These are phyloP conservation scores for Agastache rugosa DNA, from an alignment of 257 asterid genomes.

Conservation along the genomic window DNA sequence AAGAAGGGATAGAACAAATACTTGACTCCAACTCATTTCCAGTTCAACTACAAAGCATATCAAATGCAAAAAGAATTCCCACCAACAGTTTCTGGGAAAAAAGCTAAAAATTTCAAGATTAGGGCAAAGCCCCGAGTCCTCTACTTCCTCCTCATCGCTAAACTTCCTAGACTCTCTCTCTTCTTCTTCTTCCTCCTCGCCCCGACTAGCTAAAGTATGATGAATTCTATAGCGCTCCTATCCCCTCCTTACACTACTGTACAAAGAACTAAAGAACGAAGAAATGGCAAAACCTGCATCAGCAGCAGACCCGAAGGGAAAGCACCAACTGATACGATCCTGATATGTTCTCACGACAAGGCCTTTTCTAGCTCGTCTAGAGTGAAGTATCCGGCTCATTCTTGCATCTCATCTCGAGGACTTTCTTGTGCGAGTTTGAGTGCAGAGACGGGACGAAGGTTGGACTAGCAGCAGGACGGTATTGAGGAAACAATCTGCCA, in stretches of 20 bases:
- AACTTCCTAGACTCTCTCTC: constrained; percentile 35
- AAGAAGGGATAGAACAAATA: neutral
- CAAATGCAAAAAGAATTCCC: constrained; percentile 51
- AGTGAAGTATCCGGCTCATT: constrained; percentile 20
- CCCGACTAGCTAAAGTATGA: constrained; percentile 32
- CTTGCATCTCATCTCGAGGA: constrained; percentile 58
- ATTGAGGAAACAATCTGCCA: constrained; percentile 62
- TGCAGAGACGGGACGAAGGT: constrained; percentile 61
- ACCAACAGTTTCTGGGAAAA: constrained; percentile 6
- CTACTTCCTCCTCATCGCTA: constrained; percentile 26
- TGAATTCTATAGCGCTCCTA: constrained; percentile 32
- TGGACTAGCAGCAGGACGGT: constrained; percentile 70
- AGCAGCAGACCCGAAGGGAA: no score
- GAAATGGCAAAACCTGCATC: constrained; percentile 16
- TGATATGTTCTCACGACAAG: no score
- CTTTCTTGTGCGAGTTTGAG: constrained; percentile 73
- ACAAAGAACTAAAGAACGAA: constrained; percentile 53
- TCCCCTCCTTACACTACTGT: constrained; percentile 40
- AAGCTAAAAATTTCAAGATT: constrained; percentile 10
- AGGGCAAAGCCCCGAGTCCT: constrained; percentile 33
- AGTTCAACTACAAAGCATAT: constrained; percentile 38
- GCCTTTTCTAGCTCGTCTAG: neutral
- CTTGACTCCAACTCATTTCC: constrained; percentile 21
- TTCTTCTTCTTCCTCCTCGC: constrained; percentile 22
- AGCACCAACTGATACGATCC: neutral